Base-by-base conservation (phyloP, 148 eudicot genomes). In the Silene conica region DNA sequence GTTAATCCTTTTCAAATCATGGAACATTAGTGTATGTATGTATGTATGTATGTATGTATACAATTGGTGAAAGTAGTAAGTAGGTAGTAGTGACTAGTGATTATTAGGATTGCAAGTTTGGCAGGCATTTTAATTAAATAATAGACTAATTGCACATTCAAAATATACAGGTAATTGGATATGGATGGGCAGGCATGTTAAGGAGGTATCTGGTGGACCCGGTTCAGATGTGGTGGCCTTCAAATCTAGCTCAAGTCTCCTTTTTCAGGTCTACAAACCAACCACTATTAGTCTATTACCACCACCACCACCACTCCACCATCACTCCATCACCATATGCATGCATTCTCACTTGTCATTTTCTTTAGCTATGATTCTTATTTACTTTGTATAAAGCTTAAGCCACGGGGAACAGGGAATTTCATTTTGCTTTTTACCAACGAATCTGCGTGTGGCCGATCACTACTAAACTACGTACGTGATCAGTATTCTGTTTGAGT, bases 201-300 rank as follows among this genome's bases (percentile, higher is more conserved):
- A 87, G 98, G 71, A 92, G 87, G 83, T 95, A 89, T 76, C 87
- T 94, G 70, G 98, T 95, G 67, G 96, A 95, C 79, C 97, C 98
- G 19, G 96, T 90, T 54, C 90, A 95, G 79, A 95, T 95, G 98
- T 95, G 98, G 98, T 95, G 98, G 98, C 98, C 98, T 78, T 77
- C 98, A 62, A 95, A 92, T 67, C 85, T 95, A 38, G 98, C 97
- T 55, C 98, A 95, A 82, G 98, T 95, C 73, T 95, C 98, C 76
- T 87, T 95, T 70, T 95, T 95, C 80, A 90, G 98, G 98, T 95
- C 64, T 71, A 5, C 41, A 34, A 34, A 34, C 41, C 41, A 26
- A 1, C 28, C 43, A 38, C 43, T 38, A 31, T 26, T 26, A 1
- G 10, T 63, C 64, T 69, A 16, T 13, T 23, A n/a, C 10, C 26